Conservation (phyloP, 2,329 filamentous ascomycete species). For the Fusarium redolens region DNA sequence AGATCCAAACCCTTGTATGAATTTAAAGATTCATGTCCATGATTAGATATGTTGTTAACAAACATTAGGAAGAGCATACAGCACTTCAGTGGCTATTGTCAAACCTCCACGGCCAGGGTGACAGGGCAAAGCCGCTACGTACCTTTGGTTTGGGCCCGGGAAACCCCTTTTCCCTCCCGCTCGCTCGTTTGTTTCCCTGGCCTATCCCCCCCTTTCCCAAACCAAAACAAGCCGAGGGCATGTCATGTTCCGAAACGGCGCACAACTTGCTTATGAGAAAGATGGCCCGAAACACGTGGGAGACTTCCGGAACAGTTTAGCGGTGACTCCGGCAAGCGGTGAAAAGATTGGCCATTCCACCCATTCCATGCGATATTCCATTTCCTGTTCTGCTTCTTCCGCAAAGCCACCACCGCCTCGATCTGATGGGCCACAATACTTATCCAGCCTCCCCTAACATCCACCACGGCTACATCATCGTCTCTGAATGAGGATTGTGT, state of each 20-base stretch:
- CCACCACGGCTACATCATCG: slow-evolving; percentile 9
- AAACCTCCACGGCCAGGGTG: slow-evolving; percentile 2
- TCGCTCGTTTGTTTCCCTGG: slow-evolving; percentile 34
- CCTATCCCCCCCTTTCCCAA: slow-evolving; percentile 4
- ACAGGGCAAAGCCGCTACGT: slow-evolving; percentile 35
- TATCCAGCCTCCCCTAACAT: slow-evolving; percentile 12
- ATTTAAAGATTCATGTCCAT: neutral
- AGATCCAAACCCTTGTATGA: too few relatives aligned
- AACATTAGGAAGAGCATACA: neutral
- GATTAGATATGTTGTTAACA: neutral
- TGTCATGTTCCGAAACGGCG: slow-evolving; percentile 30
- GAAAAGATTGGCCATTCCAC: slow-evolving; percentile 41
- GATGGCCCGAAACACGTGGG: slow-evolving; percentile 44
- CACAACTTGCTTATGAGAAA: slow-evolving; percentile 29
- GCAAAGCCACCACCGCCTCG: slow-evolving; percentile 32
- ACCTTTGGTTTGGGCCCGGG: slow-evolving; percentile 33
- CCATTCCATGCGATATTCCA: slow-evolving; percentile 3
- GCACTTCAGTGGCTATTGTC: slow-evolving; percentile 8
- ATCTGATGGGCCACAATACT: slow-evolving; percentile 25
- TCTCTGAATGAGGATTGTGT: slow-evolving; percentile 4
- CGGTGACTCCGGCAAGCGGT: slow-evolving; percentile 40
- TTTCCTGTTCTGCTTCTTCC: neutral
- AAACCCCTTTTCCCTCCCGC: slow-evolving; percentile 39
- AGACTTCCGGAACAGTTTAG: slow-evolving; percentile 45
- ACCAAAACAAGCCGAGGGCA: slow-evolving; percentile 29